phyloP scores from a whole-genome alignment of 306 rosid species.

The Glycyrrhiza uralensis region DNA sequence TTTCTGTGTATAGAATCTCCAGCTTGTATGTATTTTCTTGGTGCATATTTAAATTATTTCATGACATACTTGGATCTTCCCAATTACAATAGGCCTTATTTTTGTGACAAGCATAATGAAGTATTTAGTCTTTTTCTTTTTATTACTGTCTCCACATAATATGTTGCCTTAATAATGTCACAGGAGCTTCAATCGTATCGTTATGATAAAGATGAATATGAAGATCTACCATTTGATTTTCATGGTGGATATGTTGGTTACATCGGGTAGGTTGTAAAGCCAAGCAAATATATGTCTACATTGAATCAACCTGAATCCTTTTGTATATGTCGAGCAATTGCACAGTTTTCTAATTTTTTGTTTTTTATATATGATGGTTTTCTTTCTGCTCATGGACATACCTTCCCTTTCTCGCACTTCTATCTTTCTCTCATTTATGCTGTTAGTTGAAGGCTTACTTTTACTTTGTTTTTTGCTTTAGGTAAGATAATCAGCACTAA shows the following conservation, averaged over 20 bases:
- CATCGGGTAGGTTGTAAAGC: conserved; percentile 70
- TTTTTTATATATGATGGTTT: background rate
- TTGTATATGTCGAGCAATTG: background rate
- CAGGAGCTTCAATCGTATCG: conserved; percentile 76
- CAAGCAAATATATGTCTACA: conserved; percentile 15
- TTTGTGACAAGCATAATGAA: background rate
- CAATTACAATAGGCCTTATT: background rate
- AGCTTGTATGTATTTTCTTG: background rate
- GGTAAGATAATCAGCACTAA: background rate
- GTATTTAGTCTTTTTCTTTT: background rate
- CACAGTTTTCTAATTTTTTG: background rate
- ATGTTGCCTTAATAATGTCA: conserved; percentile 33
- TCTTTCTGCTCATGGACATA: background rate
- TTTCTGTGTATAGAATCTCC: background rate
- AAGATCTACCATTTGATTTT: conserved; percentile 89
- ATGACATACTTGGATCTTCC: conserved; percentile 10
- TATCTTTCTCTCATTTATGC: background rate
- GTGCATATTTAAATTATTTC: conserved; percentile 1
- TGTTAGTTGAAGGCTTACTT: background rate
- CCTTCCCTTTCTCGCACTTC: background rate
- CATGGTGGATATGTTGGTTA: conserved; percentile 96
- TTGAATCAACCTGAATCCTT: conserved; percentile 6
- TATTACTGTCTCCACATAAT: conserved; percentile 2
- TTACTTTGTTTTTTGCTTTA: background rate
- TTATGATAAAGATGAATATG: conserved; percentile 64